These are phyloP conservation scores for Rubia peregrina DNA, from an alignment of 305 asterid species.

Conservation along the genomic window DNA sequence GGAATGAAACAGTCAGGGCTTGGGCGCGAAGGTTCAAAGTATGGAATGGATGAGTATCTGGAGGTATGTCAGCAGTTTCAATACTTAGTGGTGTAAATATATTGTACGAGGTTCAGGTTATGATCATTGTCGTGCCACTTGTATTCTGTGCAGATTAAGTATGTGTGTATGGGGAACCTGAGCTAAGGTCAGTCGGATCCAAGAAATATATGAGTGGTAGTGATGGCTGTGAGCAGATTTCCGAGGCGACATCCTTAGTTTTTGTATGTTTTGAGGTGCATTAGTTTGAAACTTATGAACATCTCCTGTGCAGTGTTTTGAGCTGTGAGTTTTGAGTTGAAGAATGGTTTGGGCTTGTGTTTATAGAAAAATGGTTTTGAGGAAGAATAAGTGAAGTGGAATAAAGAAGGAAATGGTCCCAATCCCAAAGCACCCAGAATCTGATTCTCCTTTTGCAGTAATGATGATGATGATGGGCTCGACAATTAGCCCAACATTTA, in stretches of 20 bases:
- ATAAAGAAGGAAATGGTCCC: conserved; percentile 5
- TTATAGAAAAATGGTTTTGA: neutral
- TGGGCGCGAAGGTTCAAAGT: conserved; percentile 98
- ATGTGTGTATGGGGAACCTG: conserved; percentile 80
- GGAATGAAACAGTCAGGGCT: conserved; percentile 96
- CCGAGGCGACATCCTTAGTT: neutral
- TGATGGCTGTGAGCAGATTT: too few relatives aligned
- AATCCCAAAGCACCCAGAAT: conserved; percentile 1
- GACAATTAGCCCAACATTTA: too few relatives aligned
- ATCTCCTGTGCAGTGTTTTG: neutral
- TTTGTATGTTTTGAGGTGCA: too few relatives aligned
- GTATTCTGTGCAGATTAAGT: conserved; percentile 50
- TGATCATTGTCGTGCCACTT: neutral
- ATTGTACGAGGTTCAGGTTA: neutral
- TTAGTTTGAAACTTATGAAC: neutral
- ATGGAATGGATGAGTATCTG: conserved; percentile 88
- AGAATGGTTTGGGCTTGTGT: neutral
- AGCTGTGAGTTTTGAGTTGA: neutral
- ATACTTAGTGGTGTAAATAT: too few relatives aligned
- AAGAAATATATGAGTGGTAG: conserved; percentile 1
- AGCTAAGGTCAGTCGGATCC: conserved; percentile 9
- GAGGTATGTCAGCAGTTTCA: conserved; percentile 42
- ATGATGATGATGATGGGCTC: too few relatives aligned
- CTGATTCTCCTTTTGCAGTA: neutral
- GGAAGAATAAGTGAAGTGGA: neutral